These are phyloP conservation scores for Aureobasidium sp. DNA, from an alignment of 2,329 filamentous ascomycete genomes.

Conservation along the genomic window DNA sequence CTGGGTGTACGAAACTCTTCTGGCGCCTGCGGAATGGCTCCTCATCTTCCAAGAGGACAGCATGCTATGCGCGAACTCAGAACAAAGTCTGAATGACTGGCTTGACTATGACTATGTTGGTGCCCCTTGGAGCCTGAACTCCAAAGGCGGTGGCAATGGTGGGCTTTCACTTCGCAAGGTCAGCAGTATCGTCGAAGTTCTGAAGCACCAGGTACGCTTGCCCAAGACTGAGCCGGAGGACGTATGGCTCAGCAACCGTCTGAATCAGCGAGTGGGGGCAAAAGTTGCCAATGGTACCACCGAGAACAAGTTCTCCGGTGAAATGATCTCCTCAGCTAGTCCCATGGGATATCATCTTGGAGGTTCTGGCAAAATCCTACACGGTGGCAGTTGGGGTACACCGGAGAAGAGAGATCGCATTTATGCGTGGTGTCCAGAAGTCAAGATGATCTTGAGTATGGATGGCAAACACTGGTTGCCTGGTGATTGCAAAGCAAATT, in stretches of 20 bases:
- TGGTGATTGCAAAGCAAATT: not conserved
- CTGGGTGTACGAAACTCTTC: not conserved
- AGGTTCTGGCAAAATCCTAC: not conserved
- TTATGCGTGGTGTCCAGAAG: not conserved
- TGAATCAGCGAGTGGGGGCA: not conserved
- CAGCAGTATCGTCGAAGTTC: not conserved
- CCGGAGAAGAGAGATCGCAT: not conserved
- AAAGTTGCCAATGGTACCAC: not conserved
- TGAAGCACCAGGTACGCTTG: not conserved
- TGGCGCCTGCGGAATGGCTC: not conserved
- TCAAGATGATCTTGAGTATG: slow-evolving; percentile 4
- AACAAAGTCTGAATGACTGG: slow-evolving; percentile 4
- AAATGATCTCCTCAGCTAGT: not conserved
- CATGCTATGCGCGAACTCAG: slow-evolving; percentile 5
- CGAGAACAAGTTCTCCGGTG: not conserved
- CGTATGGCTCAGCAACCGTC: not conserved
- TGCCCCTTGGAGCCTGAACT: not conserved
- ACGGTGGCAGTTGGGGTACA: not conserved
- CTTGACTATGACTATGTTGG: slow-evolving; percentile 4
- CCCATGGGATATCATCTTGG: not conserved
- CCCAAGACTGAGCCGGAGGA: not conserved
- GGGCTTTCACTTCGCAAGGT: not conserved
- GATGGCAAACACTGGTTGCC: not conserved
- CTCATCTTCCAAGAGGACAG: slow-evolving; percentile 4
- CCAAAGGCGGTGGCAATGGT: not conserved